Conservation (phyloP, 2,329 filamentous ascomycete genomes). For the Fusarium piperis region DNA sequence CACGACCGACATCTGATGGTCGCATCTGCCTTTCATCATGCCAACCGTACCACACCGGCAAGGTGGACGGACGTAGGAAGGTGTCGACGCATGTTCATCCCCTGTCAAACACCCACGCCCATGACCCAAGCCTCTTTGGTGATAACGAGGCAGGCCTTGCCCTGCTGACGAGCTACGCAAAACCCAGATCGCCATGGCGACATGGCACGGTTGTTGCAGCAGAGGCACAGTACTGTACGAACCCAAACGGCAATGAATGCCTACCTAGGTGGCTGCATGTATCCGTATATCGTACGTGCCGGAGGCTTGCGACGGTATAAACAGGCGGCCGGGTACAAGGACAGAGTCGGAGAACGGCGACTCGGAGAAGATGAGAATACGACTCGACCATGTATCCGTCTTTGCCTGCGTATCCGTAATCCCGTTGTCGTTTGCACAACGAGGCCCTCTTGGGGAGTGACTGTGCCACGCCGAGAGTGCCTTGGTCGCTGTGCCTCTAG, state of each 20-base stretch:
- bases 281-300: constrained; percentile 35
- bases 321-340: constrained; percentile 6
- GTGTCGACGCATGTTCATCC: constrained; percentile 4
- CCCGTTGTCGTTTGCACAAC: neutral
- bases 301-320: constrained; percentile 30
- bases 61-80: neutral
- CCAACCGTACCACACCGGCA: neutral
- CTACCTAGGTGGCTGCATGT: constrained; percentile 21
- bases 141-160: constrained; percentile 26
- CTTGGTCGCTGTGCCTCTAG: constrained; percentile 23
- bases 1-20: constrained; percentile 36
- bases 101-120: constrained; percentile 12
- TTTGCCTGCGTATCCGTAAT: neutral
- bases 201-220: constrained; percentile 28
- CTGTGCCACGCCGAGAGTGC: constrained; percentile 12
- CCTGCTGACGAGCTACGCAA: constrained; percentile 12
- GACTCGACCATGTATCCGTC: neutral
- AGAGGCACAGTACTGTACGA: constrained; percentile 16
- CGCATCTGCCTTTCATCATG: constrained; percentile 34
- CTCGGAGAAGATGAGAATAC: constrained; percentile 14
- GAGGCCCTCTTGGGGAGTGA: constrained; percentile 6
- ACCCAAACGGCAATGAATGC: constrained; percentile 17
- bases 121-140: constrained; percentile 28
- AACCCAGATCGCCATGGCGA: constrained; percentile 21
- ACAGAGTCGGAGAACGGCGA: constrained; percentile 25